Percentiles rank a stretch among this genome's conserved stretches.
Conservation (phyloP, 176 grass and related monocot species). For the Hordeum vulgare region DNA sequence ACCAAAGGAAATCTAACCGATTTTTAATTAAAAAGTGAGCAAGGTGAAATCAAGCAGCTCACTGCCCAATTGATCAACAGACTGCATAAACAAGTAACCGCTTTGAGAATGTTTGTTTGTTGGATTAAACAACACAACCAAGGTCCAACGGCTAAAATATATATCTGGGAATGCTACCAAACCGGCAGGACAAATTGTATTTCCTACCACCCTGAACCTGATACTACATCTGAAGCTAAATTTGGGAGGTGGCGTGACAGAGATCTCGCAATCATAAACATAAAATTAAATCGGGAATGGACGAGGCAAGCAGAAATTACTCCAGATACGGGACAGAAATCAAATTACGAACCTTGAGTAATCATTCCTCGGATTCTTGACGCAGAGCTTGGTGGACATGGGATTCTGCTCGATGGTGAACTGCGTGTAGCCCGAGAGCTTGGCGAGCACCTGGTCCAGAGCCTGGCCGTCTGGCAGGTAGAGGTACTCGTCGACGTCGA, state of each 20-base stretch:
- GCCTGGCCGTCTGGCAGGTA: slow-evolving; percentile 51
- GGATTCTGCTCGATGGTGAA: slow-evolving; percentile 95
- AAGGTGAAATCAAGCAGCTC: slow-evolving; percentile 5
- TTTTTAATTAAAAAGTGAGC: not conserved
- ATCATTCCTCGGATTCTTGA: slow-evolving; percentile 35
- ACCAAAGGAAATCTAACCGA: not conserved
- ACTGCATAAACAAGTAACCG: slow-evolving; percentile 16
- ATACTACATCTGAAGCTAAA: not conserved
- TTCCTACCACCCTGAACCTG: not conserved
- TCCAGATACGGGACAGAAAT: not conserved
- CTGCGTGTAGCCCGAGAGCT: slow-evolving; percentile 54
- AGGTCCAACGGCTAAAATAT: not conserved
- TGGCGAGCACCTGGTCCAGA: slow-evolving; percentile 44
- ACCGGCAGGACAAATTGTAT: not conserved
- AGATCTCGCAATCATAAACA: not conserved
- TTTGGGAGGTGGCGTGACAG: not conserved
- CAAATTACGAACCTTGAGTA: slow-evolving; percentile 41
- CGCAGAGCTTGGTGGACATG: slow-evolving; percentile 86
- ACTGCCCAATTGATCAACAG: slow-evolving; percentile 19
- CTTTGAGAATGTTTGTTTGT: slow-evolving; percentile 11
- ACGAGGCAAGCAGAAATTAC: not conserved
- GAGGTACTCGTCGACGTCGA: slow-evolving; percentile 86
- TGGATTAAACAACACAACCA: not conserved
- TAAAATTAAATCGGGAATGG: not conserved
- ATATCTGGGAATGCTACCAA: not conserved